Evolutionary conservation across 108 stramenopile species (phyloP).

Genomic region (Bacterosira constricta): DNA sequence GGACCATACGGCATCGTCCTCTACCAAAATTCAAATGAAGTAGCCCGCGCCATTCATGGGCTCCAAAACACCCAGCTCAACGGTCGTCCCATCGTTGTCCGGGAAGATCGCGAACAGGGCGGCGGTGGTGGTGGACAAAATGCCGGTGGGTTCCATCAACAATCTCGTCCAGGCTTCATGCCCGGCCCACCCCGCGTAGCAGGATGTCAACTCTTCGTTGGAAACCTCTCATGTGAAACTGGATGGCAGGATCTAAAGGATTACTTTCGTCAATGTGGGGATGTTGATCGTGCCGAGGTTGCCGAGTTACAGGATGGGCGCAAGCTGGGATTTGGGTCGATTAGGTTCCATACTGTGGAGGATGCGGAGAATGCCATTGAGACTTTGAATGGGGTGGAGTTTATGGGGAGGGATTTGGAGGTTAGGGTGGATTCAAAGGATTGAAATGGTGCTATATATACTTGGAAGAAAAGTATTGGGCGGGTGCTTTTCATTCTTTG

Average conservation of each 20-base stretch:
- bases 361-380: slow-evolving; percentile 87
- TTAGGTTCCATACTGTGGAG: slow-evolving; percentile 75
- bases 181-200: background rate
- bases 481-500: too few species aligned
- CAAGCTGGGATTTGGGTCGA: slow-evolving; percentile 88
- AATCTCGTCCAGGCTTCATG: background rate
- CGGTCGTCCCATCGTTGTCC: slow-evolving; percentile 83
- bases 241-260: slow-evolving; percentile 95
- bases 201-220: slow-evolving; percentile 63
- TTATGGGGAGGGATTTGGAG: slow-evolving; percentile 73
- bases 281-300: slow-evolving; percentile 68
- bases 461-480: too few species aligned
- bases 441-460: too few species aligned
- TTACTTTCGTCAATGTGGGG: slow-evolving; percentile 90
- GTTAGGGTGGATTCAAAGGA: slow-evolving; percentile 77
- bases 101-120: slow-evolving; percentile 77
- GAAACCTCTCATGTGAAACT: slow-evolving; percentile 83
- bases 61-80: slow-evolving; percentile 82
- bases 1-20: slow-evolving; percentile 93
- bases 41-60: slow-evolving; percentile 67
- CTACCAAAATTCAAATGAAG: slow-evolving; percentile 77
- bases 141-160: background rate
- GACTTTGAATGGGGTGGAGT: slow-evolving; percentile 76
- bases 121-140: slow-evolving; percentile 33
- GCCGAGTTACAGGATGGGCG: slow-evolving; percentile 56